Conservation (phyloP, 202 grass and related monocot genomes). For the Digitaria exilis region DNA sequence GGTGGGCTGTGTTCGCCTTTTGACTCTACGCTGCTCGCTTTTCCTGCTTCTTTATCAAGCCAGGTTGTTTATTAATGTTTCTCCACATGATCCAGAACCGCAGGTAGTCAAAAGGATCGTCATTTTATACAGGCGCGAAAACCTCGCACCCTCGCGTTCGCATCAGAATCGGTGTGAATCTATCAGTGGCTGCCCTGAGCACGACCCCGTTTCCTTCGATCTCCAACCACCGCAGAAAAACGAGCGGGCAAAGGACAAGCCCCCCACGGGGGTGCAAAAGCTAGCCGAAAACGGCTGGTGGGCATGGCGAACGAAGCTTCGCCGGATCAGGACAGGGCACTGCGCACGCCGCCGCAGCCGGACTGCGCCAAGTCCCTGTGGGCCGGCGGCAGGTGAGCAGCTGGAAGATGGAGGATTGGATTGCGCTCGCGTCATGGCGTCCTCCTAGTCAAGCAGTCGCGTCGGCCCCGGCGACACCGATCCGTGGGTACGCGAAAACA, state of each 20-base stretch:
- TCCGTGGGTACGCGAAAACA: conserved; percentile 8
- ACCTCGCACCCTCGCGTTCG: not conserved
- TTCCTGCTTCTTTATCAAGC: not conserved
- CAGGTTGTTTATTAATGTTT: conserved; percentile 3
- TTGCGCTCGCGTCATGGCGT: not conserved
- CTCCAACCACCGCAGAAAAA: conserved; percentile 6
- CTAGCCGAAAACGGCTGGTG: not conserved
- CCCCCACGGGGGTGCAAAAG: not conserved
- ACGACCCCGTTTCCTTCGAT: not conserved
- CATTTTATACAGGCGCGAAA: not conserved
- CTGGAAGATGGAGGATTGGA: not conserved
- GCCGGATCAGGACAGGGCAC: not conserved
- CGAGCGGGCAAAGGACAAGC: not conserved
- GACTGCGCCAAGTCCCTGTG: not conserved
- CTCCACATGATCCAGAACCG: not conserved
- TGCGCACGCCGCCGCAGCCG: not conserved
- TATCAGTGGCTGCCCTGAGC: not conserved
- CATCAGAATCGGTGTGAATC: not conserved
- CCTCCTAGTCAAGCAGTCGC: not conserved
- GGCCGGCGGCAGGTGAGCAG: not conserved
- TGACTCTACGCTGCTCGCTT: not conserved
- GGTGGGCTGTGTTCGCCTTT: not conserved
- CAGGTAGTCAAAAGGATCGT: not conserved
- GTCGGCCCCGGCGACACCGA: not conserved
- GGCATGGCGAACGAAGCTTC: not conserved